Percentiles rank a stretch among this genome's conserved stretches.
phyloP scores from a whole-genome alignment of 2,329 filamentous ascomycete species.

The Aspergillus novofumigatus region DNA sequence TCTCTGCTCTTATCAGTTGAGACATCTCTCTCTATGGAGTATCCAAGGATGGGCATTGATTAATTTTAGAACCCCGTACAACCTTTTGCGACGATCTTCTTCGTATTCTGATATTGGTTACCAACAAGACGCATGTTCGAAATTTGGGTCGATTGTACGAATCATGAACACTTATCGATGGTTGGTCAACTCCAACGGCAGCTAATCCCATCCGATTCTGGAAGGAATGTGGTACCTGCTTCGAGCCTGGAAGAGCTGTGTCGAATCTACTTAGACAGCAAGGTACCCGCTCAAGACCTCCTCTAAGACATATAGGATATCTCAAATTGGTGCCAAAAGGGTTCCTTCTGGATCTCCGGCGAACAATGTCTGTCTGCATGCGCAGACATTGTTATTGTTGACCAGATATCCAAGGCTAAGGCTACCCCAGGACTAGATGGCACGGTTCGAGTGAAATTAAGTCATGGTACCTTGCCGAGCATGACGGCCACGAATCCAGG shows the following conservation, averaged over 20 bases:
- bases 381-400: neutral
- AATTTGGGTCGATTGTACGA: neutral
- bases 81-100: neutral
- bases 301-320: neutral
- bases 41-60: neutral
- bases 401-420: neutral
- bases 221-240: no score
- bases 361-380: neutral
- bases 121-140: neutral
- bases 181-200: neutral
- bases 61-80: neutral
- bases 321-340: neutral
- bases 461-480: constrained; percentile 6
- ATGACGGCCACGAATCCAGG: constrained; percentile 11
- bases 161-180: neutral
- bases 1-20: neutral
- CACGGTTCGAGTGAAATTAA: constrained; percentile 17
- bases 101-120: neutral
- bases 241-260: neutral
- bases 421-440: constrained; percentile 4
- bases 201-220: neutral
- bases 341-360: neutral
- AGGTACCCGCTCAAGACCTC: neutral
- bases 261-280: neutral
- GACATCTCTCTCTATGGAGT: neutral